phyloP scores from a whole-genome alignment of 108 stramenopile species.

The Cyclotella atomus region DNA sequence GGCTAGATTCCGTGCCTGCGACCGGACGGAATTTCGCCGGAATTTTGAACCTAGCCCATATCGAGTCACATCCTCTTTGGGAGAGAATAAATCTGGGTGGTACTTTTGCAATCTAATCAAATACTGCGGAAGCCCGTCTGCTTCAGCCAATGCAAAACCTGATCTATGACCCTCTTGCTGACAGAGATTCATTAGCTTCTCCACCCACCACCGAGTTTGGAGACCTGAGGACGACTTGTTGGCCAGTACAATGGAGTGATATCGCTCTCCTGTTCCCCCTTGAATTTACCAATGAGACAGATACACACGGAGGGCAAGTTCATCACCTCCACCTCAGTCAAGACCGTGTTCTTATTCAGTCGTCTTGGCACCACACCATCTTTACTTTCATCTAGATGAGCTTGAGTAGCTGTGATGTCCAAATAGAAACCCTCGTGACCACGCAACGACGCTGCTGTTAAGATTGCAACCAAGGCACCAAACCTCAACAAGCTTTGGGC shows the following conservation, averaged over 20 bases:
- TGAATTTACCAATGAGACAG: constrained; percentile 29
- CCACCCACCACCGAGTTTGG: constrained; percentile 27
- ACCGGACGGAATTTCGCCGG: too few species aligned
- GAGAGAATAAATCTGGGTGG: background rate
- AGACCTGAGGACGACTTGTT: constrained; percentile 9
- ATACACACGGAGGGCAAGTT: constrained; percentile 19
- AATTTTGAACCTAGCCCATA: too few species aligned
- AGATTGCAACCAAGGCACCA: constrained; percentile 6
- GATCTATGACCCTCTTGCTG: background rate
- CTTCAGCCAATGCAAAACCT: constrained; percentile 14
- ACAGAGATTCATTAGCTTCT: constrained; percentile 4
- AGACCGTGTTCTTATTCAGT: background rate
- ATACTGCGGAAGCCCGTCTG: background rate
- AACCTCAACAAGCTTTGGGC: background rate
- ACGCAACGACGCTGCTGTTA: background rate
- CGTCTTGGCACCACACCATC: background rate
- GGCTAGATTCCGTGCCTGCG: too few species aligned
- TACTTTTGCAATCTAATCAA: constrained; percentile 9
- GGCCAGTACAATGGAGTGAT: background rate
- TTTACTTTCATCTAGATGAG: background rate
- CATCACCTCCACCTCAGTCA: constrained; percentile 1
- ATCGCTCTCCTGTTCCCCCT: constrained; percentile 16
- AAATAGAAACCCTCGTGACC: constrained; percentile 16
- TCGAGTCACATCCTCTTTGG: background rate
- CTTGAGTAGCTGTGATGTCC: constrained; percentile 3